Percentiles rank a stretch among this genome's conserved stretches.
Conservation (phyloP, 345 rosid genomes). For the Nephelium lappaceum region DNA sequence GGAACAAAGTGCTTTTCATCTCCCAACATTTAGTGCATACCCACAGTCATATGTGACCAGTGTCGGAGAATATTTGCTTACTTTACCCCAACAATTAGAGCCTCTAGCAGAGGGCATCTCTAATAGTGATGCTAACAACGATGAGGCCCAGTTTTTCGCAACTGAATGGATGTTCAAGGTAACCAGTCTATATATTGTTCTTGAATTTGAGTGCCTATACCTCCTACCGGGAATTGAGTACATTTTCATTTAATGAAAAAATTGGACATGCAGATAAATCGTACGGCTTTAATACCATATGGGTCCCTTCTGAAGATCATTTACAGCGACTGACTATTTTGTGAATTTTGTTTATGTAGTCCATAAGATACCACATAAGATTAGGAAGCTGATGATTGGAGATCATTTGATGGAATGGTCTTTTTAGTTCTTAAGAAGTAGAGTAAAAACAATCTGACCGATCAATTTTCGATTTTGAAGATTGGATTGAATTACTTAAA, state of each 20-base stretch:
- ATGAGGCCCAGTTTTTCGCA: constrained; percentile 91
- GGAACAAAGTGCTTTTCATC: constrained; percentile 78
- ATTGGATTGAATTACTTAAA: background rate
- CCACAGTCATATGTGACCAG: constrained; percentile 91
- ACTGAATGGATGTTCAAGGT: constrained; percentile 99
- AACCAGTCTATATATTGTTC: constrained; percentile 10
- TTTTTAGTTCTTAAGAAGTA: background rate
- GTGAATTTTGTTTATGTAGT: no score
- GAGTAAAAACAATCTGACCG: background rate
- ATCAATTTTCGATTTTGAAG: background rate
- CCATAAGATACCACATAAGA: no score
- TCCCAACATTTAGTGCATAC: constrained; percentile 94
- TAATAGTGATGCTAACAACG: constrained; percentile 66
- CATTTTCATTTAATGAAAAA: background rate
- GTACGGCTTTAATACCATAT: background rate
- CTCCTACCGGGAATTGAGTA: background rate
- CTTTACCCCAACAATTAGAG: constrained; percentile 97
- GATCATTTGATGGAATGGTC: background rate
- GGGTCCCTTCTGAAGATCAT: background rate
- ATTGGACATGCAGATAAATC: background rate
- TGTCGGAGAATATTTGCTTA: constrained; percentile 95
- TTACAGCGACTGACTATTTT: background rate
- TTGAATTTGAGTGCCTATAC: background rate
- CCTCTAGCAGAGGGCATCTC: constrained; percentile 98
- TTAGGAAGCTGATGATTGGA: no score